Conservation (phyloP, 2,329 filamentous ascomycete species). For the Exophiala xenobiotica region DNA sequence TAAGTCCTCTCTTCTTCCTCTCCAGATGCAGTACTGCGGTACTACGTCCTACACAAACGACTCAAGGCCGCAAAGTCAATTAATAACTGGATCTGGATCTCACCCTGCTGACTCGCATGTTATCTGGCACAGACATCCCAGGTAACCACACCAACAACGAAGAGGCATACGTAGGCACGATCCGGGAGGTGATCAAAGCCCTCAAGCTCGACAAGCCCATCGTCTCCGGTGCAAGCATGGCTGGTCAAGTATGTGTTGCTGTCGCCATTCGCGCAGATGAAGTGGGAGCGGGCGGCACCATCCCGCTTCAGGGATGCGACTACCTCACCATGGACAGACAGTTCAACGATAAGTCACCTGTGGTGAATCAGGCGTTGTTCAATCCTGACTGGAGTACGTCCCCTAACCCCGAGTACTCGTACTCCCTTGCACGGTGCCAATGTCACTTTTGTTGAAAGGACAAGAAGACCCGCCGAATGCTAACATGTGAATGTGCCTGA, state of each 20-base stretch:
- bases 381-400: conserved; percentile 45
- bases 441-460: too few relatives aligned
- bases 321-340: conserved; percentile 38
- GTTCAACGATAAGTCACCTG: conserved; percentile 48
- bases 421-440: not conserved
- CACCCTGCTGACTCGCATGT: too few relatives aligned
- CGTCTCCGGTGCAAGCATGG: conserved; percentile 53
- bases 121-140: conserved; percentile 27
- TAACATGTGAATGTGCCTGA: too few relatives aligned
- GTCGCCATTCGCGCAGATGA: conserved; percentile 49
- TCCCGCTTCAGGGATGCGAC: conserved; percentile 44
- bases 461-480: too few relatives aligned
- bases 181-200: conserved; percentile 46
- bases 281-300: conserved; percentile 48
- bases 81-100: too few relatives aligned
- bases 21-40: not conserved
- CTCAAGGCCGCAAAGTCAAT: not conserved
- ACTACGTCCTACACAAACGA: not conserved
- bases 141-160: conserved; percentile 52
- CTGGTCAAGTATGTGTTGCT: conserved; percentile 50
- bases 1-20: not conserved
- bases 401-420: not conserved
- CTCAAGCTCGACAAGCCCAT: conserved; percentile 48
- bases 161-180: conserved; percentile 48
- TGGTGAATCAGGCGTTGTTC: conserved; percentile 50